phyloP scores from a whole-genome alignment of 2,329 filamentous ascomycete species.

The Triangularia setosa region DNA sequence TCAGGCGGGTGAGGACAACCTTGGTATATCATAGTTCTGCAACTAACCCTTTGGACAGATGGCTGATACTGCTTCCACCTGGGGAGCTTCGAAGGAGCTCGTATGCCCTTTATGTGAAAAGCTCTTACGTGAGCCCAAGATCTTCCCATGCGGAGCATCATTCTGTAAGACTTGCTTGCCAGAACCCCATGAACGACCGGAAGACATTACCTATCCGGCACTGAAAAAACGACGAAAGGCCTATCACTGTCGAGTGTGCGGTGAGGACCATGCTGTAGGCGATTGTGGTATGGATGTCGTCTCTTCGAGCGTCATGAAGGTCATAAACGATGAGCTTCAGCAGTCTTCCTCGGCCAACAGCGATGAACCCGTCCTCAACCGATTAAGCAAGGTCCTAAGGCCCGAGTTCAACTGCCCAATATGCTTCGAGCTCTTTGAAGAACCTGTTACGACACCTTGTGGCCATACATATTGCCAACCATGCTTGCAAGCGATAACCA shows the following conservation, averaged over 20 bases:
- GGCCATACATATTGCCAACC: conserved; percentile 85
- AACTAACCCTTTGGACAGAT: conserved; percentile 28
- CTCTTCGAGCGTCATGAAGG: neutral
- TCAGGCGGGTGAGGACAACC: no score
- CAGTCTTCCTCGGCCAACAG: neutral
- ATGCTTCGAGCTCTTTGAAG: conserved; percentile 76
- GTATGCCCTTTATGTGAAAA: conserved; percentile 68
- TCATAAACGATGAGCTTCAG: neutral
- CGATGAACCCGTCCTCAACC: neutral
- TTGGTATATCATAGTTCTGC: neutral
- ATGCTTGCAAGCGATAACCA: conserved; percentile 63
- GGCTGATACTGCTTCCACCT: conserved; percentile 57
- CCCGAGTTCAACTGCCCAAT: conserved; percentile 83
- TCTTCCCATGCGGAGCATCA: conserved; percentile 76
- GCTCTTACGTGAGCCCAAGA: conserved; percentile 64
- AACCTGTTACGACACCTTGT: conserved; percentile 79
- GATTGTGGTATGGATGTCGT: neutral
- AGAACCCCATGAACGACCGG: conserved; percentile 53
- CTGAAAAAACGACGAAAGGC: conserved; percentile 62
- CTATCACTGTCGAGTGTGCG: conserved; percentile 63
- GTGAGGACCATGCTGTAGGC: conserved; percentile 60
- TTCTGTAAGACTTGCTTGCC: conserved; percentile 75
- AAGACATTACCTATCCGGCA: conserved; percentile 69
- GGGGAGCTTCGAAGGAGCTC: neutral
- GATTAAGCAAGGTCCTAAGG: conserved; percentile 57